Evolutionary conservation across 1,284 basidiomycete species (phyloP), one percentile per base, ranked within the genome.

Genomic region (Ganoderma lingzhi): DNA sequence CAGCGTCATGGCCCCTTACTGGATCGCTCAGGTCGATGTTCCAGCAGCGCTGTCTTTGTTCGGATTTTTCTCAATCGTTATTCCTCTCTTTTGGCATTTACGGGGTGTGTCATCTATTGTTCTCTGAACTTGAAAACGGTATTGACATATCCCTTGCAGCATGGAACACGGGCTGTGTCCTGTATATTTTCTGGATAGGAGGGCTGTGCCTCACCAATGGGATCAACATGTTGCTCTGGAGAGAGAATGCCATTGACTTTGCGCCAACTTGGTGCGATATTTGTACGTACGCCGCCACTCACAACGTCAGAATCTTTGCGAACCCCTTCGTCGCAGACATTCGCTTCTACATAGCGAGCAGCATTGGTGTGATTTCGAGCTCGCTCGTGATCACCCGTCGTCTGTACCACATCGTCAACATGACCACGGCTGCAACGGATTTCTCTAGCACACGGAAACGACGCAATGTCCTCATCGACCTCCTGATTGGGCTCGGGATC

Each of bases 181-280:
- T 89, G 61, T 90, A 86, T 78, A 90, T 94, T 79, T 74, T 83
- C 48, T 94, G 91, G 92, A 81, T 85, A 2, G 84, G 84, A 1
- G 56, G 89, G 3, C 84, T 79, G 2, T 90, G 87, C 75, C 79
- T 93, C 19, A 84, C 85, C 62, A 78, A 83, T 37, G 87, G 86
- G 72, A 81, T 94, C 73, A 92, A 95, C 78, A 84, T 87, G n/a
- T 77, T 92, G 41, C 76, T 93, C 15, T 95, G 93, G 93, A 82
- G 83, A 63, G 82, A 86, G 37, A 90, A 88, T 75, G 82, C 84
- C 2, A 80, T 84, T 9, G 85, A 91, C 72, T 80, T 76, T 51
- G 86, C 87, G 0, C 90, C 90, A 0, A 82, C 90, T 1, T 95
- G 89, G 89, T 95, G 93, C 74, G 93, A 95, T 75, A 91, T 95